Evolutionary conservation across 1,284 basidiomycete species (phyloP).

Genomic region (Pisolithus thermaeus): DNA sequence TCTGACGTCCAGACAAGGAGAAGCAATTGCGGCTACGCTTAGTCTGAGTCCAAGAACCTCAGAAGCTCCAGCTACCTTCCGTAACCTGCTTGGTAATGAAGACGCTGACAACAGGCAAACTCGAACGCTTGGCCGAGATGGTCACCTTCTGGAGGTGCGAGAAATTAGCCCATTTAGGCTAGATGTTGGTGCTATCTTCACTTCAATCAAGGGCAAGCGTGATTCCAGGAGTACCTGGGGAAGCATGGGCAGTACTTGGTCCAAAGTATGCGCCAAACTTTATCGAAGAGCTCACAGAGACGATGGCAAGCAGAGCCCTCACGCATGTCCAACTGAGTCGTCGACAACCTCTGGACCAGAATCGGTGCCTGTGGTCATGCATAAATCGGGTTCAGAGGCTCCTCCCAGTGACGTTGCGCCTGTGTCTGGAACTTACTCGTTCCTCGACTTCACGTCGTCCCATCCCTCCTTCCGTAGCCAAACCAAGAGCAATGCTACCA

Average conservation of each 20-base stretch:
- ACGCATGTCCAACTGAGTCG: slow-evolving; percentile 15
- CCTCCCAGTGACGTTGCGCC: slow-evolving; percentile 25
- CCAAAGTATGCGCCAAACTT: slow-evolving; percentile 26
- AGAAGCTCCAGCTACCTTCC: slow-evolving; percentile 13
- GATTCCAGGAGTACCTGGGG: slow-evolving; percentile 24
- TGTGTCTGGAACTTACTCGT: slow-evolving; percentile 40
- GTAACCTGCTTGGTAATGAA: not conserved
- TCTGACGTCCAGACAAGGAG: slow-evolving; percentile 27
- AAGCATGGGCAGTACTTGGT: slow-evolving; percentile 28
- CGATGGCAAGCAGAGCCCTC: slow-evolving; percentile 20
- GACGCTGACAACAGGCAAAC: not conserved
- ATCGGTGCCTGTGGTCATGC: slow-evolving; percentile 30
- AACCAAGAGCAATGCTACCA: slow-evolving; percentile 27
- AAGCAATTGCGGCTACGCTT: slow-evolving; percentile 29
- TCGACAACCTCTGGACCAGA: slow-evolving; percentile 22
- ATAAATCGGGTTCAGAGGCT: slow-evolving; percentile 19
- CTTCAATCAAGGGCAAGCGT: slow-evolving; percentile 11
- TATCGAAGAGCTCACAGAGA: slow-evolving; percentile 28
- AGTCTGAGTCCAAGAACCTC: slow-evolving; percentile 25
- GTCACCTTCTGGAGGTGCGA: slow-evolving; percentile 30
- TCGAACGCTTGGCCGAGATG: slow-evolving; percentile 8
- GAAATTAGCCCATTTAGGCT: slow-evolving; percentile 41
- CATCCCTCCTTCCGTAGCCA: slow-evolving; percentile 35
- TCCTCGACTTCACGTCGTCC: slow-evolving; percentile 54
- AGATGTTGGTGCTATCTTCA: slow-evolving; percentile 33